Conservation (phyloP, 371 early-diverging fungal genomes). For the Apophysomyces sp. region DNA sequence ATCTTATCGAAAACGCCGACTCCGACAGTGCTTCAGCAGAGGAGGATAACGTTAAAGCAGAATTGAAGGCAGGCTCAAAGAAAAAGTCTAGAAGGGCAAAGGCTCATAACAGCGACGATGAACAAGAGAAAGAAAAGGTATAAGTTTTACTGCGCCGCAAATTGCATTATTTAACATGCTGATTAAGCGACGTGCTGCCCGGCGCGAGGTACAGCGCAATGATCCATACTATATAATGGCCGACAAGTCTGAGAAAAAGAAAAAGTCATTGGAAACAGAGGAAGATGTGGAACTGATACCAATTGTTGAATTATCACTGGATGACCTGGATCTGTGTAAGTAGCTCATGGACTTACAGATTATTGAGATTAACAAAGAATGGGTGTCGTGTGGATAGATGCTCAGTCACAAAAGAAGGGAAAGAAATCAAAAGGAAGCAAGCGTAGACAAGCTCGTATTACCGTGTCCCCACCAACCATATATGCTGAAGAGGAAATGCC, state of each 20-base stretch:
- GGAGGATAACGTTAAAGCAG: constrained; percentile 32
- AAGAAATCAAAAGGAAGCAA: constrained; percentile 27
- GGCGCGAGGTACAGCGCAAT: constrained; percentile 59
- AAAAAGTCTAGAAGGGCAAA: constrained; percentile 39
- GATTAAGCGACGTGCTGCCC: constrained; percentile 55
- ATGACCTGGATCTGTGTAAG: constrained; percentile 40
- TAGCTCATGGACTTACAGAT: neutral
- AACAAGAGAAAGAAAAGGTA: constrained; percentile 38
- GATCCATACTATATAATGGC: constrained; percentile 78
- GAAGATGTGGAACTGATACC: constrained; percentile 83
- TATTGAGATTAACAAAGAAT: neutral
- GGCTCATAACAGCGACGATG: constrained; percentile 31
- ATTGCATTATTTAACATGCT: neutral
- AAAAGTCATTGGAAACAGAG: constrained; percentile 30
- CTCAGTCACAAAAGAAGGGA: constrained; percentile 13
- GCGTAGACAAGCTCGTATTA: constrained; percentile 12
- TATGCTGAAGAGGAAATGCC: constrained; percentile 71
- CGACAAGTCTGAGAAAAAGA: constrained; percentile 14
- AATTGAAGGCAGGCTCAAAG: constrained; percentile 13
- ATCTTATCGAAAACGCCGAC: constrained; percentile 45
- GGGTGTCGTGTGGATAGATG: constrained; percentile 9
- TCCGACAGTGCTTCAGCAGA: constrained; percentile 36
- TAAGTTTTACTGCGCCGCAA: neutral
- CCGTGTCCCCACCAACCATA: constrained; percentile 48
- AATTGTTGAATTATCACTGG: constrained; percentile 71